Evolutionary conservation across 352 stramenopile species (phyloP), one percentile per base, ranked within the genome.

Genomic region (Phytophthora boehmeriae): DNA sequence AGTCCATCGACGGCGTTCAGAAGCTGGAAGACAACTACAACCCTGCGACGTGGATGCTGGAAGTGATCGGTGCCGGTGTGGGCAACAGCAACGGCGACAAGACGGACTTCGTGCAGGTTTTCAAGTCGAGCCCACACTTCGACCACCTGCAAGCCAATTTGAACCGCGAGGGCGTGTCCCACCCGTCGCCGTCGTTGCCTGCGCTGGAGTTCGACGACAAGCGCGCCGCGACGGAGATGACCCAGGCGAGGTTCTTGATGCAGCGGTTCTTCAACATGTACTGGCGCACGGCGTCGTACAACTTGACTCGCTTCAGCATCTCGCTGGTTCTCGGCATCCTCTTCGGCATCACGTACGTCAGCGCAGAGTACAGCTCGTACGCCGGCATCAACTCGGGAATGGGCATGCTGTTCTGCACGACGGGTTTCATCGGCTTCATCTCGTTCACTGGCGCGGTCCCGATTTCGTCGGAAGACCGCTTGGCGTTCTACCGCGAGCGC

Each of bases 371-470:
- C 49, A 41, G 5, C 59, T 67, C 49, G n/a, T 47, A 3, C 38
- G 13, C 38, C 14, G 38, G 38, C 38, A 44, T 44, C 16, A 44
- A 44, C 16, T 44, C 38, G 13, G 73, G 71, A 17, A 56, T 95
- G 9, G 78, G 80, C 6, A 70, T 92, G 2, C 80, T 94, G 20
- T 96, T 92, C 54, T 61, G 83, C 2, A 80, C 73, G 6, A 83
- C 87, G 9, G 38, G 87, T 47, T 96, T 96, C 55, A 69, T 90
- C 19, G 71, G 73, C 11, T 11, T 44, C 4, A 22, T 44, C 14
- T 44, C 38, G 6, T 44, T 44, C 38, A 44, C n/a, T 17, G 19
- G 38, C 19, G n/a, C 22, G 6, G 6, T 44, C 13, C 38, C 38
- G 16, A 44, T 44, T 22, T 9, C 38, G 13, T 19, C 38, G 13